Percentiles rank a stretch among this genome's conserved stretches.
Evolutionary conservation across 305 asterid species (phyloP).

Genomic region (Petunia hybrid): DNA sequence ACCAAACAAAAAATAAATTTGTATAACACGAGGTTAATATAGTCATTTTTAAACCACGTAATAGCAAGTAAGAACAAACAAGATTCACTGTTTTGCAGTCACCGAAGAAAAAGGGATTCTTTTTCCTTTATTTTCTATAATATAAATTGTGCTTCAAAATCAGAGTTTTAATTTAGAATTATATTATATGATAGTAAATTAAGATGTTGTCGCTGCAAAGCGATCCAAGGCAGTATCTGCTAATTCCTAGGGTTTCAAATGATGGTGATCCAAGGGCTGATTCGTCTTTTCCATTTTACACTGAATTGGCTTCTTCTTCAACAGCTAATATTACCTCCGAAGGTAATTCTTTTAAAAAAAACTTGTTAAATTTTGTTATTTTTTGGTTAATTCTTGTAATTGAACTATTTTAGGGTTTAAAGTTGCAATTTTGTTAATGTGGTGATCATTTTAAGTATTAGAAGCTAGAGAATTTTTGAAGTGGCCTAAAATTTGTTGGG

Average conservation of each 20-base stretch:
- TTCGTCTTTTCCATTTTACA: conserved; percentile 40
- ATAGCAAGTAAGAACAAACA: not conserved
- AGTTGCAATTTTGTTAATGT: not conserved
- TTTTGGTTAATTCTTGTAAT: not conserved
- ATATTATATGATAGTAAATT: not conserved
- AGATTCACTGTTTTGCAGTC: not conserved
- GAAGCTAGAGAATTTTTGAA: not conserved
- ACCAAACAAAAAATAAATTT: not conserved
- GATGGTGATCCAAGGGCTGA: conserved; percentile 49
- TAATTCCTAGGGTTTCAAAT: conserved; percentile 63
- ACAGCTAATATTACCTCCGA: conserved; percentile 27
- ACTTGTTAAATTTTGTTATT: not conserved
- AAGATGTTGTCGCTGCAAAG: conserved; percentile 90
- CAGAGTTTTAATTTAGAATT: too few species aligned
- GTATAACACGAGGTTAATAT: not conserved
- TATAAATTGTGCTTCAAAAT: too few species aligned
- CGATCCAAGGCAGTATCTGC: conserved; percentile 78
- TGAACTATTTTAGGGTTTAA: not conserved
- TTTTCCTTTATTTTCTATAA: not conserved
- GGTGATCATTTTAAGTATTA: not conserved
- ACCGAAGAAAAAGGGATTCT: not conserved
- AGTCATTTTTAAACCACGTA: not conserved
- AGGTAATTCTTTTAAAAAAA: too few species aligned
- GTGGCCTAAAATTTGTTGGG: not conserved
- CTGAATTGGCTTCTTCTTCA: conserved; percentile 28